A percentile compares a stretch with the other conserved stretches of the same genome.
Evolutionary conservation across 2,329 filamentous ascomycete species (phyloP).

Genomic region (Colletotrichum eleusines): DNA sequence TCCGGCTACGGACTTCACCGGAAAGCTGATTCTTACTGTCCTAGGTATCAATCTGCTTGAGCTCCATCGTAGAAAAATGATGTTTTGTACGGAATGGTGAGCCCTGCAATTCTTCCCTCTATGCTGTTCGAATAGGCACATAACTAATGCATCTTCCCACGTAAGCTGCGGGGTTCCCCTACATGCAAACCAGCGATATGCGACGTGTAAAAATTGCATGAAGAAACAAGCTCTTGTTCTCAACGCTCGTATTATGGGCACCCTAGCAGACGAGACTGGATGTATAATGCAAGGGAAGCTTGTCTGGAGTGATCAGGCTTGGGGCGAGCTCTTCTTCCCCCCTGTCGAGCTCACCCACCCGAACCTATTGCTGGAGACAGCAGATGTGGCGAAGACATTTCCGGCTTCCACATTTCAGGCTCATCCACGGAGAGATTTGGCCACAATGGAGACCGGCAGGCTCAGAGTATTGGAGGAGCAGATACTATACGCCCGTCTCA

Average conservation of each 20-base stretch:
- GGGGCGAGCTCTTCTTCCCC: constrained; percentile 55
- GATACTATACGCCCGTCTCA: constrained; percentile 64
- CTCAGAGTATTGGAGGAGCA: constrained; percentile 64
- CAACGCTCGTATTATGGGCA: constrained; percentile 57
- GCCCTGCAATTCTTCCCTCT: constrained; percentile 13
- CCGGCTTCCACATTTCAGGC: neutral
- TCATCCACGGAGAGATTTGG: constrained; percentile 36
- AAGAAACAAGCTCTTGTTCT: constrained; percentile 47
- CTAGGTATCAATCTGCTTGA: constrained; percentile 49
- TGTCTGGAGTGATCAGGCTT: constrained; percentile 65
- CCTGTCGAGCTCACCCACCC: neutral
- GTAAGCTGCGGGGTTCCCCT: constrained; percentile 64
- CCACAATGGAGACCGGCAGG: constrained; percentile 50
- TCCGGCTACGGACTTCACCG: constrained; percentile 51
- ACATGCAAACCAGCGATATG: constrained; percentile 61
- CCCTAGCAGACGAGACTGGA: constrained; percentile 67
- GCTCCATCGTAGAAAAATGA: constrained; percentile 49
- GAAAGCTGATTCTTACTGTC: constrained; percentile 54
- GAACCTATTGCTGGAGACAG: neutral
- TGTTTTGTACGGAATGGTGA: constrained; percentile 58
- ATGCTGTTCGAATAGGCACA: neutral
- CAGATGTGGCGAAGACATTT: constrained; percentile 27
- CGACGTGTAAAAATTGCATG: constrained; percentile 55
- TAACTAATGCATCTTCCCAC: constrained; percentile 7
- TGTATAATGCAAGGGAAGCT: constrained; percentile 63